A percentile compares a stretch with the other conserved stretches of the same genome.
phyloP scores from a whole-genome alignment of 2,329 filamentous ascomycete species.

The Aspergillus brunneoviolaceus region DNA sequence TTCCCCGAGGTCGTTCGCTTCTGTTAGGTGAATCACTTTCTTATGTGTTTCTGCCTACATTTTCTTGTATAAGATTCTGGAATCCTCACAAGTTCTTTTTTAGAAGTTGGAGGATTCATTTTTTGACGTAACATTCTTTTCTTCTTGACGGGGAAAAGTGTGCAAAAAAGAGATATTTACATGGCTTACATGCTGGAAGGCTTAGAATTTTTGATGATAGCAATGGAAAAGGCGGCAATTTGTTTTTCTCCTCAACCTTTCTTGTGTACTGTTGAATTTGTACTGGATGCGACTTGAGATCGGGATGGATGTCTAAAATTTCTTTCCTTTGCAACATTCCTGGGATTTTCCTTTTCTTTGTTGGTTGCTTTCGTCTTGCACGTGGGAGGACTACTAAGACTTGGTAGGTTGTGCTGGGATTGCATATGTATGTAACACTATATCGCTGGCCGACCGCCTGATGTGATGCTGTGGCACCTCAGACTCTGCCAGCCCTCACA shows the following conservation, averaged over 20 bases:
- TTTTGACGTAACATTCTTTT: background rate
- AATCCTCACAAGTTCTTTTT: no score
- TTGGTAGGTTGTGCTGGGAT: background rate
- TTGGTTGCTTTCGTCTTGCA: background rate
- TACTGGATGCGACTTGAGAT: background rate
- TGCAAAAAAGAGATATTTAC: background rate
- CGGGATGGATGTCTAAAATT: background rate
- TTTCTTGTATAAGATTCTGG: no score
- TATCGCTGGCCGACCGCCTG: background rate
- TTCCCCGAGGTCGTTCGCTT: no score
- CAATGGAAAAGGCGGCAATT: background rate
- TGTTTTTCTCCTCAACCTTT: background rate
- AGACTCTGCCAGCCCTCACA: background rate
- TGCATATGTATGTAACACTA: background rate
- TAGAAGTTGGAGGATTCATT: no score
- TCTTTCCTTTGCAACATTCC: background rate
- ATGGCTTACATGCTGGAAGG: background rate
- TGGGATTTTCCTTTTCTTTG: background rate
- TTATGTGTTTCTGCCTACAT: no score
- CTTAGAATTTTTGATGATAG: background rate
- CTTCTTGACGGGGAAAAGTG: background rate
- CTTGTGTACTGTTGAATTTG: background rate
- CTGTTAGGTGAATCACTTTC: no score
- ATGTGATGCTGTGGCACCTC: background rate
- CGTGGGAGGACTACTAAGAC: background rate